Base-by-base conservation (phyloP, 1,284 basidiomycete genomes). In the Cystobasidium slooffiae region DNA sequence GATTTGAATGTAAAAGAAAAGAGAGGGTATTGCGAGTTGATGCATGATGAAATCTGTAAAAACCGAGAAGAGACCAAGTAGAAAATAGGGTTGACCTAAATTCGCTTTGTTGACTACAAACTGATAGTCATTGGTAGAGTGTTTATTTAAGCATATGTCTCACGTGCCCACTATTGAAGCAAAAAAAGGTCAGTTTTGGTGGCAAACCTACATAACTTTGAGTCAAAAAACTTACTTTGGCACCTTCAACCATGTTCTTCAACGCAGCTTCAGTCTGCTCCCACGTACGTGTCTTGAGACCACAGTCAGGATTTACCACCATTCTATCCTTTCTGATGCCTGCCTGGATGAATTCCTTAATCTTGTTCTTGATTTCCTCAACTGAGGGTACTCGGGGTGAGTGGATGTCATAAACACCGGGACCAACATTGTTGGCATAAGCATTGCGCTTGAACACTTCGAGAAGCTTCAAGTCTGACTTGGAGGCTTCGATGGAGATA, bases 401-500 rank as follows among this genome's bases (percentile, higher is more conserved):
- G 67, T 75, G 67, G 55, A 76, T 75, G 61, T 62, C 64, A 16
- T 53, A 68, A 31, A 31, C 51, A 72, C 59, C 96, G 63, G 97
- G 96, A 78, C 97, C 97, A 82, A 99, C 98, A 86, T 94, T 89
- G 88, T 97, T 97, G 76, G 93, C 92, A 88, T 99, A 99, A 73
- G 93, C 92, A 84, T 93, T 92, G 78, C 91, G 87, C 87, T 93
- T 90, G 91, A 99, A 99, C 81, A 94, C 94, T 78, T 90, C 88
- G 81, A 99, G 87, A 77, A 99, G 88, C 87, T 99, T 98, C 89
- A 97, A 90, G 87, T 96, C 94, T 81, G 90, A 91, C 91, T 97
- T 97, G 78, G 93, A 95, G 76, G 95, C 94, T 86, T 98, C 96
- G 82, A 99, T 97, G 69, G 94, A 97, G 86, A 99, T 98, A 84